Base-by-base conservation (phyloP, 2,329 filamentous ascomycete species). In the Fusarium humuli region DNA sequence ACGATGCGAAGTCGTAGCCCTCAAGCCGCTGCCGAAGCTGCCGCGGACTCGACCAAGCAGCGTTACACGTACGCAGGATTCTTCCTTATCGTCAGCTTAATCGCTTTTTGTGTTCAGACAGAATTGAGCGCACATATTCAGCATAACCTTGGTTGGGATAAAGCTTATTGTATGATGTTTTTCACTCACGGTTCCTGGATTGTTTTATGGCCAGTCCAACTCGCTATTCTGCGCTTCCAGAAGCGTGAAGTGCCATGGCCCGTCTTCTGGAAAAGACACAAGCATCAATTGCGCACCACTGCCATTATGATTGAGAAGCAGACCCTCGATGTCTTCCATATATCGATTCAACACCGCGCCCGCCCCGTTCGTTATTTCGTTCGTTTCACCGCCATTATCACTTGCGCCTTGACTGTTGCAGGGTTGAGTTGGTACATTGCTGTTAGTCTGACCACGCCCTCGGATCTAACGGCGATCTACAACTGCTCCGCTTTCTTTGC, bases 131-230 rank as follows among this genome's bases (percentile, higher is more conserved):
- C 97, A 12, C 94, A 98, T 82, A 96, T 99, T 66, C 95, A 98
- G 83, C 91, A 95, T 79, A 90, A 96, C 65, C 82, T 98, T 69
- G 90, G 92, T 69, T 99, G 96, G 96, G 89, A 97, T 82, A 99
- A 99, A 84, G 93, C 96, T n/a, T 99, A 98, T 83, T 97, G 94
- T 85, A 99, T 99, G 96, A 89, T 99, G 86, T 98, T 97, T 81
- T 86, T 99, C 71, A 99, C 96, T 13, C 96, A 99, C 82, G 92
- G 95, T 58, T 97, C 94, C 3, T 99, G 96, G 96, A 80, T 91
- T 12, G 81, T 98, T 50, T 86, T 99, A 25, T 99, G 94, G 93
- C 95, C 94, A 0, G 82, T 88, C 13, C 94, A 97, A 80, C 87
- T 99, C 37, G 80, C 92, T 25, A 87, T 97, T 53, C 84, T 98